Percentiles rank a stretch among this genome's conserved stretches.
These are phyloP conservation scores for Zygoascus hellenicus DNA, from an alignment of 1,139 yeast species.

Conservation along the genomic window DNA sequence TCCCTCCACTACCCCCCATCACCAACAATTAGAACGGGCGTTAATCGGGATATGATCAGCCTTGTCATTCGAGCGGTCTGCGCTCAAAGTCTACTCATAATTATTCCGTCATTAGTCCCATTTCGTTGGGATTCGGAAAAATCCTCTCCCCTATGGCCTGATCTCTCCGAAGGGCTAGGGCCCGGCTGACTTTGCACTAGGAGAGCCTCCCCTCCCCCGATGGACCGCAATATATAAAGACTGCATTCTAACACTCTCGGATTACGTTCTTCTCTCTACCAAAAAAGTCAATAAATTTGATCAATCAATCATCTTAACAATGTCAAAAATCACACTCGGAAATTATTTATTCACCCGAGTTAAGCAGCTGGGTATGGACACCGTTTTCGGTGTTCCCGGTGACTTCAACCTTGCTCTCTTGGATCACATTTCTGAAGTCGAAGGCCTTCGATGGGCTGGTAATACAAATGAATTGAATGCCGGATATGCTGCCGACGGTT, in stretches of 20 bases:
- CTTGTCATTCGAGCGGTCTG: no score
- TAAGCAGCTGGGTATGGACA: conserved; percentile 41
- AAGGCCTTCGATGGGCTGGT: conserved; percentile 39
- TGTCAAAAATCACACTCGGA: conserved; percentile 38
- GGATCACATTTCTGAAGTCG: conserved; percentile 49
- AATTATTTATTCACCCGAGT: conserved; percentile 48
- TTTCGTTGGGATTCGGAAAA: neutral
- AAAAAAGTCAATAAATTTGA: neutral
- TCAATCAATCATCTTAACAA: conserved; percentile 1
- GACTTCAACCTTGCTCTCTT: conserved; percentile 66
- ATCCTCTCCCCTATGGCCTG: neutral
- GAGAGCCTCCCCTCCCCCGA: no score
- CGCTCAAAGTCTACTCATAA: no score
- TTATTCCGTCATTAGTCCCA: no score
- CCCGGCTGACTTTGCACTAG: neutral
- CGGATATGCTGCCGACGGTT: conserved; percentile 65
- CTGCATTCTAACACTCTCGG: neutral
- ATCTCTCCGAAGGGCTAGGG: neutral
- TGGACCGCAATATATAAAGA: neutral
- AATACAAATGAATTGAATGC: conserved; percentile 48
- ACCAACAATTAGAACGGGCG: no score
- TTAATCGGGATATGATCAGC: no score
- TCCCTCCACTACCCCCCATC: no score
- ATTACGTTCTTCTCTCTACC: neutral
- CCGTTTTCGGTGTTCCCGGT: conserved; percentile 53